These are phyloP conservation scores for Eutrema salsugineum DNA, from an alignment of 441 rosid genomes.

Conservation along the genomic window DNA sequence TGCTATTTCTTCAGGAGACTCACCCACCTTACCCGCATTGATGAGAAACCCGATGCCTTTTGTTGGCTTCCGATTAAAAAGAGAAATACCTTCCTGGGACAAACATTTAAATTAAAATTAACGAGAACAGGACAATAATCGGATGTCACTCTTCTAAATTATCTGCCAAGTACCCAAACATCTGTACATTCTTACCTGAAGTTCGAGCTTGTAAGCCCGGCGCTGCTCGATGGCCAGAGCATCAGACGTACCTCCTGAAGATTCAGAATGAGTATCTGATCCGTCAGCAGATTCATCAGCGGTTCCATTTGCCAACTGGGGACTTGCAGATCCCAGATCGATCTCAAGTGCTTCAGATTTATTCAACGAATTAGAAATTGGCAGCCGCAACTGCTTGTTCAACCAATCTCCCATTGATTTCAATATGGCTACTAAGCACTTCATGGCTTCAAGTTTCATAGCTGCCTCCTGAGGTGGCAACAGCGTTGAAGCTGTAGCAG, in stretches of 20 bases:
- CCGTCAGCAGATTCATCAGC: slow-evolving; percentile 78
- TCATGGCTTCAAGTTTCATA: slow-evolving; percentile 97
- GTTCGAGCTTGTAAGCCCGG: slow-evolving; percentile 98
- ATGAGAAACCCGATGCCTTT: slow-evolving; percentile 97
- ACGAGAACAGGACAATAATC: neutral
- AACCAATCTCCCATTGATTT: slow-evolving; percentile 99
- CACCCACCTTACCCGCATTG: slow-evolving; percentile 93
- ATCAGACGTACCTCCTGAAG: slow-evolving; percentile 82
- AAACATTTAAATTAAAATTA: slow-evolving; percentile 40
- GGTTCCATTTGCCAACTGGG: slow-evolving; percentile 69
- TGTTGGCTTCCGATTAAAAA: slow-evolving; percentile 93
- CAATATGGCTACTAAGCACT: slow-evolving; percentile 89
- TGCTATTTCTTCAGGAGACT: slow-evolving; percentile 95
- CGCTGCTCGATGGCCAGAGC: slow-evolving; percentile 93
- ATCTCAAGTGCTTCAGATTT: slow-evolving; percentile 61
- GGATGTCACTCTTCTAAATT: neutral
- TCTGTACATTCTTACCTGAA: slow-evolving; percentile 57
- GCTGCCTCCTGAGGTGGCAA: slow-evolving; percentile 89
- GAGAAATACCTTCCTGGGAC: slow-evolving; percentile 99
- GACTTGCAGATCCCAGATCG: slow-evolving; percentile 56
- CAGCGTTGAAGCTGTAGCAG: slow-evolving; percentile 68
- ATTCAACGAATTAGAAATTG: slow-evolving; percentile 66
- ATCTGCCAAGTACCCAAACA: slow-evolving; percentile 1
- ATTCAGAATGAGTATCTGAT: slow-evolving; percentile 83
- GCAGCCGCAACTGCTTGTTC: slow-evolving; percentile 90